A percentile compares a stretch with the other conserved stretches of the same genome.
Conservation (phyloP, 129 eudicot genomes). For the Chrysanthemum makinoi region DNA sequence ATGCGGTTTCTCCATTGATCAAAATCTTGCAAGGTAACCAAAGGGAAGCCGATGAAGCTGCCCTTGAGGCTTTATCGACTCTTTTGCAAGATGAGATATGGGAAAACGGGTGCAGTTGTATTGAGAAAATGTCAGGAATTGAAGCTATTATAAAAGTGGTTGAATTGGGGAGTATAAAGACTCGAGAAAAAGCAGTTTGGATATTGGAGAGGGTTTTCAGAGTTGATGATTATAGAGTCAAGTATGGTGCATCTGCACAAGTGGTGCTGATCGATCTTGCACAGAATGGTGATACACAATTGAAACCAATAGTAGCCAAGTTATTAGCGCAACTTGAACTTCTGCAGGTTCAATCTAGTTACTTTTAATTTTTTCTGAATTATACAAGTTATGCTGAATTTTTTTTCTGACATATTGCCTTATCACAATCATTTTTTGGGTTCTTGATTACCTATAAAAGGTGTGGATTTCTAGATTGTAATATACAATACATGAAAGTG, state of each 20-base stretch:
- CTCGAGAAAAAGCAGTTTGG: slow-evolving; percentile 78
- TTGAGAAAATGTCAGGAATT: slow-evolving; percentile 44
- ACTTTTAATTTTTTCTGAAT: slow-evolving; percentile 49
- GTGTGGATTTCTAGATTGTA: slow-evolving; percentile 21
- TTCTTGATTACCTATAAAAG: slow-evolving; percentile 21
- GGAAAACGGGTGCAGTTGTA: slow-evolving; percentile 60
- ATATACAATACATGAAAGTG: background rate
- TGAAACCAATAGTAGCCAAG: slow-evolving; percentile 68
- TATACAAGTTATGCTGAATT: slow-evolving; percentile 17
- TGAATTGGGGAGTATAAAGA: slow-evolving; percentile 48
- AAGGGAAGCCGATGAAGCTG: slow-evolving; percentile 79
- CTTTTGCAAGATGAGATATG: slow-evolving; percentile 67
- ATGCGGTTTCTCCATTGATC: slow-evolving; percentile 52
- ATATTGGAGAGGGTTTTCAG: slow-evolving; percentile 70
- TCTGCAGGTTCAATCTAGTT: slow-evolving; percentile 73
- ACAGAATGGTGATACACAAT: slow-evolving; percentile 61
- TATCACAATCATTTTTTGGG: slow-evolving; percentile 29
- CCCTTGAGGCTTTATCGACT: slow-evolving; percentile 57
- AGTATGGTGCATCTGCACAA: slow-evolving; percentile 68
- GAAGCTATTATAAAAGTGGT: slow-evolving; percentile 51
- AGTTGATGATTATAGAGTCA: slow-evolving; percentile 52
- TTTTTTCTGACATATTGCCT: slow-evolving; percentile 13
- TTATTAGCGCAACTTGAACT: slow-evolving; percentile 86
- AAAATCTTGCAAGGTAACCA: slow-evolving; percentile 50
- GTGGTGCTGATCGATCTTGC: slow-evolving; percentile 73